Evolutionary conservation across 164 flowering plant species (phyloP).

Genomic region (Berberis thunbergii): DNA sequence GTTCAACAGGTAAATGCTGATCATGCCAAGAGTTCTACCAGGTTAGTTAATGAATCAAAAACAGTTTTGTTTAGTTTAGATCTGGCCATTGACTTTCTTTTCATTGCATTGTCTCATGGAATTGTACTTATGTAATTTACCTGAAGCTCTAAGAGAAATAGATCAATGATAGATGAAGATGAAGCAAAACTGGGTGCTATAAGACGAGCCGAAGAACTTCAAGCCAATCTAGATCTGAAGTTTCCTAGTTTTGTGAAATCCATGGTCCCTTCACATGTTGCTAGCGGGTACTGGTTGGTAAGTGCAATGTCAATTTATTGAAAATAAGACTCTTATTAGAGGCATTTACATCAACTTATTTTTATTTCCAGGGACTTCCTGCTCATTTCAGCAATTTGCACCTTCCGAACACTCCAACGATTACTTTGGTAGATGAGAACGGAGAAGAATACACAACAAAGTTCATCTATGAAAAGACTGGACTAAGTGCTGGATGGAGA

Average conservation of each 20-base stretch:
- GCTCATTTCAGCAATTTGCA: constrained; percentile 11
- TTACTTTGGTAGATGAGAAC: constrained; percentile 30
- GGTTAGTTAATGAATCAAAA: too few species aligned
- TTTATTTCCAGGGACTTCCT: constrained; percentile 19
- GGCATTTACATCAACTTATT: too few species aligned
- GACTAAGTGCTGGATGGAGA: constrained; percentile 33
- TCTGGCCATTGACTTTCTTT: too few species aligned
- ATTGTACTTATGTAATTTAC: too few species aligned
- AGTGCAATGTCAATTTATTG: not conserved
- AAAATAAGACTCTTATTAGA: too few species aligned
- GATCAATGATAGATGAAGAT: not conserved
- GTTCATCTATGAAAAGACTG: constrained; percentile 13
- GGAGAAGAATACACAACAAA: constrained; percentile 11
- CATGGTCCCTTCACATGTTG: constrained; percentile 38
- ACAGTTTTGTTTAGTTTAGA: too few species aligned
- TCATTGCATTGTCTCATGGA: too few species aligned
- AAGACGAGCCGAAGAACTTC: constrained; percentile 32
- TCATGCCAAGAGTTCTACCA: too few species aligned
- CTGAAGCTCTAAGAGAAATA: too few species aligned
- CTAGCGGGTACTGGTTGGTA: constrained; percentile 39
- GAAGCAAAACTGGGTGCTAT: constrained; percentile 6
- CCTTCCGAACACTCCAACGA: constrained; percentile 19
- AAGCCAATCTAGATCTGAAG: constrained; percentile 14
- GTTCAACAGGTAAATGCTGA: too few species aligned
- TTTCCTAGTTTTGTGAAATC: constrained; percentile 31